phyloP scores from a whole-genome alignment of 768 basidiomycete species.

The Leccinum arenicola region DNA sequence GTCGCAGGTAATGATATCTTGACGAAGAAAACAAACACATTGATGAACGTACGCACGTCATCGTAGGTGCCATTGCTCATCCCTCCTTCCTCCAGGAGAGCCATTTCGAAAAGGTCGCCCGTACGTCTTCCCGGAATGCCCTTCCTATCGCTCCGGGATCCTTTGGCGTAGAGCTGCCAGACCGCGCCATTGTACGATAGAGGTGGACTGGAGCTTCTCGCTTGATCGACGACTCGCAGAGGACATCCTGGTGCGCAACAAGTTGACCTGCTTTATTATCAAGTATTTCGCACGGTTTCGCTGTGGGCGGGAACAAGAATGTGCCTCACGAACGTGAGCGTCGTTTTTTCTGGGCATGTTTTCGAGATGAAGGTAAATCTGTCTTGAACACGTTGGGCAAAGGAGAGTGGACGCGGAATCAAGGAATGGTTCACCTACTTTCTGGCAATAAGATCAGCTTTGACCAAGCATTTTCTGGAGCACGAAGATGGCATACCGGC shows the following conservation, averaged over 20 bases:
- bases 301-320: constrained; percentile 14
- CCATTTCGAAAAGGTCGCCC: constrained; percentile 46
- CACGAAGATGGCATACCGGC: too few relatives aligned
- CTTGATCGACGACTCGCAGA: too few relatives aligned
- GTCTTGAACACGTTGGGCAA: constrained; percentile 48
- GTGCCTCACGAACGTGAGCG: constrained; percentile 21
- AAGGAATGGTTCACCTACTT: constrained; percentile 49
- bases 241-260: too few relatives aligned
- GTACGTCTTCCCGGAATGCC: constrained; percentile 30
- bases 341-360: too few relatives aligned
- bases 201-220: too few relatives aligned
- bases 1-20: constrained; percentile 37
- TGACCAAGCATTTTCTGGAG: too few relatives aligned
- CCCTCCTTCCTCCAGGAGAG: constrained; percentile 50
- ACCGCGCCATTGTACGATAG: too few relatives aligned
- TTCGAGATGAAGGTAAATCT: too few relatives aligned
- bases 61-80: constrained; percentile 47
- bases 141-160: neutral
- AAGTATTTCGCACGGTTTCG: constrained; percentile 20
- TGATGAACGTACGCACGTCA: neutral
- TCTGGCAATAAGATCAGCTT: neutral
- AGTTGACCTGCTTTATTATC: constrained; percentile 19
- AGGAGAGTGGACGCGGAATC: constrained; percentile 49
- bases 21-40: neutral
- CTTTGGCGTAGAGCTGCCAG: neutral